phyloP scores from a whole-genome alignment of 2,329 filamentous ascomycete species.

The Fusarium incarnatum region DNA sequence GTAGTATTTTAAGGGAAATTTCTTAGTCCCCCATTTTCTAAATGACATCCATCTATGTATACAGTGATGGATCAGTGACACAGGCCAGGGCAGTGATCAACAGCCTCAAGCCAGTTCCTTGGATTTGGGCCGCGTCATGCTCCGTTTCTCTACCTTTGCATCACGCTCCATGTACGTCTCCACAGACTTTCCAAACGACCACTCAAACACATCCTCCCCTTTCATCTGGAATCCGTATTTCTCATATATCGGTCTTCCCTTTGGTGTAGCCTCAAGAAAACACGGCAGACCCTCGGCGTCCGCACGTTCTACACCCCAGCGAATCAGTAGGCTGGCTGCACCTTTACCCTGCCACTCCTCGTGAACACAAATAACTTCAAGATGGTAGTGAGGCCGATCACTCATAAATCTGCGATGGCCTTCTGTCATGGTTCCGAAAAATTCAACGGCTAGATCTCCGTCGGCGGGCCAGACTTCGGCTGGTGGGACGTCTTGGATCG shows the following conservation, averaged over 20 bases:
- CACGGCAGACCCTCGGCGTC: constrained; percentile 57
- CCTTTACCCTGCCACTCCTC: constrained; percentile 60
- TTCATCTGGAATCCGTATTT: constrained; percentile 60
- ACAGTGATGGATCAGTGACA: constrained; percentile 20
- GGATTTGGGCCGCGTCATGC: constrained; percentile 21
- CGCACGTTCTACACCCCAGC: constrained; percentile 60
- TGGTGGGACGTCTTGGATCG: constrained; percentile 41
- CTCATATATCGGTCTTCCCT: constrained; percentile 60
- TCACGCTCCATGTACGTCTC: constrained; percentile 54
- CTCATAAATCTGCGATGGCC: constrained; percentile 55
- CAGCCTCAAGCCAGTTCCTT: constrained; percentile 9
- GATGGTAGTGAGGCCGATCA: constrained; percentile 59
- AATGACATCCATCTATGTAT: not conserved
- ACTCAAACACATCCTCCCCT: constrained; percentile 50
- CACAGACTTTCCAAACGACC: constrained; percentile 49
- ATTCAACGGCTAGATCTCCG: constrained; percentile 54
- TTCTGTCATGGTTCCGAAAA: constrained; percentile 54
- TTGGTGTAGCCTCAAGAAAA: constrained; percentile 64
- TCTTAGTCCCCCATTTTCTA: not conserved
- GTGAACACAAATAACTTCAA: constrained; percentile 61
- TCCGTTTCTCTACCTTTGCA: constrained; percentile 21
- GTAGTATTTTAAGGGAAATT: not conserved
- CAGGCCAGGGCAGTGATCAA: constrained; percentile 22
- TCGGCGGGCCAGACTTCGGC: constrained; percentile 55
- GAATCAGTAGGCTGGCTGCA: constrained; percentile 56